A percentile compares a stretch with the other conserved stretches of the same genome.
Conservation (phyloP, 2,329 filamentous ascomycete genomes). For the Aotearoamyces nothofagi region DNA sequence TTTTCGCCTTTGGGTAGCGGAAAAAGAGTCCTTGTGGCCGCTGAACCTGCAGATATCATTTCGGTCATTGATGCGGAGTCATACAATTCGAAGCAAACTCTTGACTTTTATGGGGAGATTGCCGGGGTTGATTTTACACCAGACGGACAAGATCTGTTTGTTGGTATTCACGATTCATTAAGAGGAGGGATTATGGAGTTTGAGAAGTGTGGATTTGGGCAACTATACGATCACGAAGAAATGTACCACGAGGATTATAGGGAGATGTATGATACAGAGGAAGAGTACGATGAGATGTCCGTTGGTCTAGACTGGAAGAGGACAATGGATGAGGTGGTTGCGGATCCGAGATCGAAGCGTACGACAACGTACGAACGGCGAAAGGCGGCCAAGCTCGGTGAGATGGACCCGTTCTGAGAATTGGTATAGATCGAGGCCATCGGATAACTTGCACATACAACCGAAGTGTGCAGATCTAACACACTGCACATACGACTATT, state of each 20-base stretch:
- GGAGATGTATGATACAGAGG: constrained; percentile 2
- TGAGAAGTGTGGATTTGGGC: constrained; percentile 16
- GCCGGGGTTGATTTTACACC: constrained; percentile 53
- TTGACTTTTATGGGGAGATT: constrained; percentile 64
- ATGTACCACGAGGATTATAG: constrained; percentile 1
- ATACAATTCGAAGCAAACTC: constrained; percentile 48
- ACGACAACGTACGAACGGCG: constrained; percentile 1
- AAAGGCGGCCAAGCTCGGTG: background rate
- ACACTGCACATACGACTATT: no score
- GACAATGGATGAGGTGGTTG: constrained; percentile 1
- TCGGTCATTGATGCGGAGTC: constrained; percentile 54
- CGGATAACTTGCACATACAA: no score
- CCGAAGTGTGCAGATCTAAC: no score
- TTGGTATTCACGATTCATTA: constrained; percentile 49
- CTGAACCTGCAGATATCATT: constrained; percentile 62
- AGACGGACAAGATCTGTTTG: constrained; percentile 50
- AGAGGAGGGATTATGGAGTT: constrained; percentile 40
- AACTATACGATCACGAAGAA: constrained; percentile 10
- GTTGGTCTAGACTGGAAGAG: constrained; percentile 4
- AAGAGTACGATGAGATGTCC: constrained; percentile 1
- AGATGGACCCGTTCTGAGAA: background rate
- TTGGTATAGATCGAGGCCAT: no score
- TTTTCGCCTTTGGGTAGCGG: constrained; percentile 62
- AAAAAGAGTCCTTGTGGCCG: constrained; percentile 49
- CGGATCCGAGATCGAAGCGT: constrained; percentile 2